These are phyloP conservation scores for Tolypocladium ophioglossoides DNA, from an alignment of 2,329 filamentous ascomycete genomes.

Conservation along the genomic window DNA sequence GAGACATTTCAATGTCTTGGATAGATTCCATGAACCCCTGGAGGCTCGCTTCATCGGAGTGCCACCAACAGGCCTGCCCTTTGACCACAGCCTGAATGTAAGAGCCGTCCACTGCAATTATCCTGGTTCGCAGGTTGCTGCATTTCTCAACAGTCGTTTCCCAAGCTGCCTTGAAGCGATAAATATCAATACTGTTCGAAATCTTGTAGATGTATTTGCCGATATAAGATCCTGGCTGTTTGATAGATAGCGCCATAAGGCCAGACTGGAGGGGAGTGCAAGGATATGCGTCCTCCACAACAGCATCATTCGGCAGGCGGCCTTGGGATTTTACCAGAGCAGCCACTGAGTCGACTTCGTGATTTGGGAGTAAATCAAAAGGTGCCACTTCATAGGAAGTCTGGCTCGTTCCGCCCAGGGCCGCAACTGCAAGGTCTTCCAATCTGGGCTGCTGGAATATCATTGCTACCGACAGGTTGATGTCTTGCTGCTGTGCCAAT, in stretches of 20 bases:
- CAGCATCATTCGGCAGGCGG: not conserved
- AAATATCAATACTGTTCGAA: conserved; percentile 8
- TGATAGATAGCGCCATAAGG: conserved; percentile 22
- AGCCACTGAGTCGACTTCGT: not conserved
- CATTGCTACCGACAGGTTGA: conserved; percentile 8
- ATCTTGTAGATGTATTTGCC: conserved; percentile 14
- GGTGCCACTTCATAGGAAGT: not conserved
- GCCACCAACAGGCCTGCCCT: too few relatives aligned
- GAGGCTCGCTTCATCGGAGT: too few relatives aligned
- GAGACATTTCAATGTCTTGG: not conserved
- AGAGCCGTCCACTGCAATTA: not conserved
- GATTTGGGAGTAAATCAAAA: conserved; percentile 5
- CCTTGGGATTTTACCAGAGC: not conserved
- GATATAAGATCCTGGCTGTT: conserved; percentile 22
- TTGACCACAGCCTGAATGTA: conserved; percentile 3
- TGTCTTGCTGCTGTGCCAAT: not conserved
- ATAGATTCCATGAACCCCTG: not conserved
- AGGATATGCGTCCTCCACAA: conserved; percentile 23
- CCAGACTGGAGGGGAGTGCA: conserved; percentile 28
- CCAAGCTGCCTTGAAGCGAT: conserved; percentile 18
- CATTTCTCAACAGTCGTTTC: not conserved
- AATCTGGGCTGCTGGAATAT: not conserved
- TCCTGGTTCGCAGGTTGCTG: conserved; percentile 7
- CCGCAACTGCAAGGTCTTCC: not conserved
- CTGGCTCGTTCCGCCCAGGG: conserved; percentile 4